Percentiles rank a stretch among this genome's conserved stretches.
Conservation (phyloP, 2,329 filamentous ascomycete species). For the Colletotrichum karsti region DNA sequence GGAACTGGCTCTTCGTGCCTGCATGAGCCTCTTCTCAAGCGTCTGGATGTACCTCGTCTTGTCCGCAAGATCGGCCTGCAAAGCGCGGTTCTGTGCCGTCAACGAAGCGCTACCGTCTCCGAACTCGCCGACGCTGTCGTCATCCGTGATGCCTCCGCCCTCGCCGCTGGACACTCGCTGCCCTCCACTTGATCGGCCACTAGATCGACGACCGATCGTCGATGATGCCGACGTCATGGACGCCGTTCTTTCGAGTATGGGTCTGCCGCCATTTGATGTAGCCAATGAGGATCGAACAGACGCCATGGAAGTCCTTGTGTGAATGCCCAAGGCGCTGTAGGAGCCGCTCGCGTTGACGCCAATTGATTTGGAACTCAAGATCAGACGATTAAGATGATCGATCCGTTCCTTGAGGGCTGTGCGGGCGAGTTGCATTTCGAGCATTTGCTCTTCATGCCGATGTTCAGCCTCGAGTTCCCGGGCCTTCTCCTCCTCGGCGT, state of each 20-base stretch:
- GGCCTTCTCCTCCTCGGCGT: slow-evolving; percentile 76
- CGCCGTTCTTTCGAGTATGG: slow-evolving; percentile 68
- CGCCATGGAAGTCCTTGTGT: slow-evolving; percentile 53
- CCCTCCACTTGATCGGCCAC: slow-evolving; percentile 54
- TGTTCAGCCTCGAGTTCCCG: slow-evolving; percentile 83
- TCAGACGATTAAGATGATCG: slow-evolving; percentile 93
- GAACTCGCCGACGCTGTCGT: slow-evolving; percentile 81
- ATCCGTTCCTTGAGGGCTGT: slow-evolving; percentile 97
- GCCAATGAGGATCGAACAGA: slow-evolving; percentile 76
- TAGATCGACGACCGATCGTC: slow-evolving; percentile 64
- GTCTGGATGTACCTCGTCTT: slow-evolving; percentile 97
- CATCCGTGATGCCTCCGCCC: slow-evolving; percentile 60
- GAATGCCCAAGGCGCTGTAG: slow-evolving; percentile 71
- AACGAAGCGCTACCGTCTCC: slow-evolving; percentile 87
- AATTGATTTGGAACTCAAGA: slow-evolving; percentile 93
- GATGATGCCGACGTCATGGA: slow-evolving; percentile 73
- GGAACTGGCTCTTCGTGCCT: slow-evolving; percentile 89
- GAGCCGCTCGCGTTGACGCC: slow-evolving; percentile 86
- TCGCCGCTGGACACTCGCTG: slow-evolving; percentile 54
- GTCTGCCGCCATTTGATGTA: slow-evolving; percentile 62
- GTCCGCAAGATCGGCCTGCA: slow-evolving; percentile 94
- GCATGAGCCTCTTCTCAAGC: slow-evolving; percentile 88
- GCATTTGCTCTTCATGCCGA: slow-evolving; percentile 94
- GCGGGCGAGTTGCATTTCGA: slow-evolving; percentile 97
- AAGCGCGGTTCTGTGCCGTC: slow-evolving; percentile 85